Evolutionary conservation across 805 yeast species (phyloP), one percentile per base, ranked within the genome.

Genomic region (Candida multigemmis): DNA sequence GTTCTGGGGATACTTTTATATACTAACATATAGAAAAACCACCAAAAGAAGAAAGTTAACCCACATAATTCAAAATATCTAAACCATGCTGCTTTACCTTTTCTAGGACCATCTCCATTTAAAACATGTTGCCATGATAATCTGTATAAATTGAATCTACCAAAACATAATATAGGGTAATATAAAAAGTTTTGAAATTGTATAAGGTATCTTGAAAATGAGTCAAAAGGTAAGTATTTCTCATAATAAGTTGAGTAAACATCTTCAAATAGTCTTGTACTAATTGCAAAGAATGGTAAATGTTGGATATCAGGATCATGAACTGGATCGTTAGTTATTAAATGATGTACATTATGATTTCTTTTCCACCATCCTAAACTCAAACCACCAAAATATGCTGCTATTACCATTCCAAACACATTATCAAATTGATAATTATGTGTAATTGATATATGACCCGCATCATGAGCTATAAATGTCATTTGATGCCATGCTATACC

Each of bases 301-400:
- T 85, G 95, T 53, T 85, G 96, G 46, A 85, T 86, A 53, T 85
- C 96, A 0, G 96, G 96, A 44, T 85, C 96, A 46, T 86, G 94
- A 2, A 80, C 79, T 0, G 96, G 95, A 46, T 85, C 94, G 50
- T 85, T 85, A n/a, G 95, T 81, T 29, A 85, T 68, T 27, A 85
- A 56, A 48, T 85, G 96, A 52, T 85, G 96, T n/a, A 85, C 93
- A 48, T 85, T 85, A 53, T 85, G 96, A 51, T 82, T 85, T 27
- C 87, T 65, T 42, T 85, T 86, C 96, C 96, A 85, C 96, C 96
- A 85, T 2, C 94, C 94, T 12, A 84, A 46, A 24, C 94, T 81
- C 22, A 85, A 61, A 0, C 96, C 96, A n/a, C 96, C 96, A 27
- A 75, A 53, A 60, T 67, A 85, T 35, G 82, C 74, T 1, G 94